Evolutionary conservation across 768 basidiomycete genomes (phyloP), one percentile per base, ranked within the genome.

Genomic region (Lentinula sp.): DNA sequence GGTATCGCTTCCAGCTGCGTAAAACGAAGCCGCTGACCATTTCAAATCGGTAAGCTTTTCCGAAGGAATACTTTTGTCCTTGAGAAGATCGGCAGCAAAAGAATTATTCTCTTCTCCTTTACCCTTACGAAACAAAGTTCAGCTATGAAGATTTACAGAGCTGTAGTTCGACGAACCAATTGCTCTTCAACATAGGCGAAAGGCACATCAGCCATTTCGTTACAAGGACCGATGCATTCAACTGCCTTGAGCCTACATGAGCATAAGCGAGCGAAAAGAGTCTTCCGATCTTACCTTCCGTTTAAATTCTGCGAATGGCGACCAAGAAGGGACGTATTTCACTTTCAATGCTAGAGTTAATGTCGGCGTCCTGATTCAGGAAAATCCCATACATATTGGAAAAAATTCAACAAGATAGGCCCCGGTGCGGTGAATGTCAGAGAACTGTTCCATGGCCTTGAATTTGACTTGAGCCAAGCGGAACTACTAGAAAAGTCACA

Each of bases 251-350:
- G 16, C 20, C 13, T 16, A 39, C 13, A 5, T 59, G n/a, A 48
- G 12, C 33, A 13, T 10, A 33, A 35, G 33, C 8, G 16, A 9
- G 10, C 41, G 32, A 10, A 59, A 49, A 8, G 28, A 15, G 10
- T 13, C 5, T 16, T 39, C 7, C 15, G 8, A 54, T 63, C 35
- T 68, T 69, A 72, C 75, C 71, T 41, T 66, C 50, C 35, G 67
- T 60, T 75, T 68, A 57, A 76, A 76, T 18, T 70, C 67, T 12
- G 73, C 71, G 1, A 74, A 73, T 10, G 76, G 76, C 2, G 73
- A 13, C 74, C 74, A 76, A n/a, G 36, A 57, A 0, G 74, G 74
- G 16, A 76, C 60, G 48, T 76, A 66, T 59, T 72, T 74, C 52
- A 76, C 75, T 76, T 5, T 20, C 8, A 28, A 12, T 23, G 28